A percentile compares a stretch with the other conserved stretches of the same genome.
These are phyloP conservation scores for Zanthoxylum bungeanum DNA, from an alignment of 345 rosid species.

Conservation along the genomic window DNA sequence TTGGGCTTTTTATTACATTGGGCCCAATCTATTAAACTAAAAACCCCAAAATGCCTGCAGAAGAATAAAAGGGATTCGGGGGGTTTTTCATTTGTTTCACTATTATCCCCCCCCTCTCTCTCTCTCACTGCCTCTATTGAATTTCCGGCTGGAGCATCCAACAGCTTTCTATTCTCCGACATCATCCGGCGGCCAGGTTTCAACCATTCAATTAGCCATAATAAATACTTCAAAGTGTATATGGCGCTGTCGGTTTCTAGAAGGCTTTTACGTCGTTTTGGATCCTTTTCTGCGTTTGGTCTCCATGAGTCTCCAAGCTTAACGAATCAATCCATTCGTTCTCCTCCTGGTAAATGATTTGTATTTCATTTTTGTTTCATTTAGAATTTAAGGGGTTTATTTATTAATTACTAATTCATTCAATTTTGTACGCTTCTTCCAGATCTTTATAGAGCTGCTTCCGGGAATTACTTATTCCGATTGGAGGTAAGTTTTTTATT, in stretches of 20 bases:
- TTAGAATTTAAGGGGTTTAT: too few species aligned
- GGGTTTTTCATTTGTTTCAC: too few species aligned
- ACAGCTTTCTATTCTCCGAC: not conserved
- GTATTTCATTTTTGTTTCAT: too few species aligned
- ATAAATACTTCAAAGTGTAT: not conserved
- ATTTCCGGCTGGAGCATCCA: not conserved
- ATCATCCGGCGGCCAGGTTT: not conserved
- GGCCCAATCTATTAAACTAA: not conserved
- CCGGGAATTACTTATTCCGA: slow-evolving; percentile 15
- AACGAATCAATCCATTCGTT: not conserved
- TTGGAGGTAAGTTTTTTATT: slow-evolving; percentile 19
- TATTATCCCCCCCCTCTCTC: too few species aligned
- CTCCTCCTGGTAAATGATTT: too few species aligned
- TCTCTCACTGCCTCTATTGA: not conserved
- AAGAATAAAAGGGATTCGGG: not conserved
- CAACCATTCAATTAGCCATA: not conserved
- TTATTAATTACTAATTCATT: not conserved
- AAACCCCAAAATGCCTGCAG: not conserved
- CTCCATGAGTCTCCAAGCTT: slow-evolving; percentile 8
- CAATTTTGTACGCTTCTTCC: not conserved
- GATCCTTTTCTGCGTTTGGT: slow-evolving; percentile 28
- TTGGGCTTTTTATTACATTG: not conserved
- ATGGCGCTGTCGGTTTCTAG: slow-evolving; percentile 49
- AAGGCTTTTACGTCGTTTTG: slow-evolving; percentile 33
- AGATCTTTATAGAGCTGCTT: slow-evolving; percentile 5